A percentile compares a stretch with the other conserved stretches of the same genome.
Conservation (phyloP, 306 rosid species). For the Dicorynia guianensis region DNA sequence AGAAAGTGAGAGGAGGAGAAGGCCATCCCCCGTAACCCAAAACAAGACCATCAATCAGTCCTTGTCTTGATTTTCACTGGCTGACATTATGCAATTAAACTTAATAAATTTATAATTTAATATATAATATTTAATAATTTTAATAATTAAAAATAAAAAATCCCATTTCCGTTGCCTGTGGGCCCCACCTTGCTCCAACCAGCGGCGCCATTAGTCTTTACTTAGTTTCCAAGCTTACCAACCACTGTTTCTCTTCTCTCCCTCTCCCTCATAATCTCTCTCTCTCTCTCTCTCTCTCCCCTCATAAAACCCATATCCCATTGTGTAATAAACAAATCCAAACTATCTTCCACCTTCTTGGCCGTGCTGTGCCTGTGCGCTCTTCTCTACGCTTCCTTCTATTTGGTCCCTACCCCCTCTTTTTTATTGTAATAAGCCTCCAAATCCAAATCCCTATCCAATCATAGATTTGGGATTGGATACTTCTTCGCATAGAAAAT, state of each 20-base stretch:
- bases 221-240: slow-evolving; percentile 74
- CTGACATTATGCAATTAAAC: too few species aligned
- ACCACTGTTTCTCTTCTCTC: slow-evolving; percentile 22
- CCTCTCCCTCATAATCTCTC: background rate
- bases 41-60: slow-evolving; percentile 54
- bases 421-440: background rate
- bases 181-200: slow-evolving; percentile 57
- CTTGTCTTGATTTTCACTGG: slow-evolving; percentile 41
- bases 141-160: too few species aligned
- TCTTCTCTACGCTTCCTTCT: background rate
- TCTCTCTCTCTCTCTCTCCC: background rate
- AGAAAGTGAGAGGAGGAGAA: background rate
- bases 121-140: too few species aligned
- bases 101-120: too few species aligned
- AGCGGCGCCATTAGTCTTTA: slow-evolving; percentile 71
- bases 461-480: background rate
- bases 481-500: background rate
- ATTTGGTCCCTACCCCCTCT: background rate
- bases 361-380: background rate
- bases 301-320: slow-evolving; percentile 20
- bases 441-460: slow-evolving; percentile 1
- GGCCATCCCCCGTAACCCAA: slow-evolving; percentile 63
- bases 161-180: too few species aligned
- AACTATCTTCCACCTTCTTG: background rate
- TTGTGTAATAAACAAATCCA: slow-evolving; percentile 44